Evolutionary conservation across 83 land plant genomes (phyloP), one percentile per base, ranked within the genome.

Genomic region (Thuja plicata): DNA sequence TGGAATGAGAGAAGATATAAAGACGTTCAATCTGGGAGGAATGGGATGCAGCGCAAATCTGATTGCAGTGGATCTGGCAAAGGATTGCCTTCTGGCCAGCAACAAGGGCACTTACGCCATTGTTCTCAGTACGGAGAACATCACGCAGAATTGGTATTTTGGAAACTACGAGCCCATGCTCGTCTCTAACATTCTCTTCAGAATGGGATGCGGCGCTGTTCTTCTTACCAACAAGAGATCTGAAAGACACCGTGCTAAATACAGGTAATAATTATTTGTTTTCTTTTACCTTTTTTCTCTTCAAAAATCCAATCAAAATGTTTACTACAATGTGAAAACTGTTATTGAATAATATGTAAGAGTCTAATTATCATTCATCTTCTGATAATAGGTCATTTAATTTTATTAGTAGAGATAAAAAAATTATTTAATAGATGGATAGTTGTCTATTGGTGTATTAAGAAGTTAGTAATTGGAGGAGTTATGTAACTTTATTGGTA

Each of bases 21-120:
- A 60, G n/a, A 87, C 88, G 46, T 91, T 35, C 86, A 91, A 91
- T 43, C 92, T 91, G 30, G 88, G 86, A 0, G 92, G 92, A 8
- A 91, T 91, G 92, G 92, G 90, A 9, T 91, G 92, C 90, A 89
- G 90, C 30, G 92, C 90, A 1, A 90, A 90, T 27, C 2, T 91
- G 52, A 88, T 89, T 24, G 71, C 90, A 3, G 78, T 89, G 21
- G 90, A 91, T 50, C 81, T 90, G 11, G 91, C 92, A 0, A 90
- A 86, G 30, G 71, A 88, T 19, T 79, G 84, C 13, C 91, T 90
- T 52, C 84, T 70, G 32, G 89, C 82, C 6, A 30, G 48, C 50
- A 71, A 88, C 54, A 24, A 40, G 13, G 85, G 85, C 30, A 62
- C 89, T 27, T 88, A 90, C 34, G 89, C 91, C 5, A 48, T 90